phyloP scores from a whole-genome alignment of 495 filamentous ascomycete species.

The Neurospora tetraspora region DNA sequence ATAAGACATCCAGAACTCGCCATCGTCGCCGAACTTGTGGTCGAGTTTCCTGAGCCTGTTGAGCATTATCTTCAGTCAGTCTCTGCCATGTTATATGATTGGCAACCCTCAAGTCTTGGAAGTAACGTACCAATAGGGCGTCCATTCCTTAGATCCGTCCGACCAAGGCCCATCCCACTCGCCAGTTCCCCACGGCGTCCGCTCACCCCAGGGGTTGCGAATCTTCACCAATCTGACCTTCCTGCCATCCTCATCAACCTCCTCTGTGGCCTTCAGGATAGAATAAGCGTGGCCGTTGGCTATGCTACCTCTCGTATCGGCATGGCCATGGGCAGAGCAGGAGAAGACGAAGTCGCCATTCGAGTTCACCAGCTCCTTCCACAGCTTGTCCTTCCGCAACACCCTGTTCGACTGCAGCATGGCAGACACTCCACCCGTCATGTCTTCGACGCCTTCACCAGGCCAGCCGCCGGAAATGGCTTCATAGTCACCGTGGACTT shows the following conservation, averaged over 20 bases:
- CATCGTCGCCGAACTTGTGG: conserved; percentile 69
- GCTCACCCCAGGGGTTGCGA: conserved; percentile 59
- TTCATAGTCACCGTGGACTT: conserved; percentile 51
- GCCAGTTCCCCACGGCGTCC: conserved; percentile 22
- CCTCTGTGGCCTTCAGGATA: conserved; percentile 58
- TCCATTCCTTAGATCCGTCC: conserved; percentile 65
- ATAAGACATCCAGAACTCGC: conserved; percentile 38
- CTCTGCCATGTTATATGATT: not conserved
- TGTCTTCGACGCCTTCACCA: conserved; percentile 68
- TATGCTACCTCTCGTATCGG: conserved; percentile 46
- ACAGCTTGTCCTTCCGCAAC: conserved; percentile 62
- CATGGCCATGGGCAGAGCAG: conserved; percentile 8
- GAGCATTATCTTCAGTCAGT: not conserved
- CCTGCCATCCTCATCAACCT: conserved; percentile 43
- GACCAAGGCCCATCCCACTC: conserved; percentile 66
- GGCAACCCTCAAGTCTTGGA: not conserved
- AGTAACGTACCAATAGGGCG: conserved; percentile 43
- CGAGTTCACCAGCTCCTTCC: conserved; percentile 55
- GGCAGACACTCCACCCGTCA: conserved; percentile 63
- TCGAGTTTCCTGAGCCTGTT: conserved; percentile 50
- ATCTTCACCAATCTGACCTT: conserved; percentile 48
- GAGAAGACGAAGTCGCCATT: conserved; percentile 22
- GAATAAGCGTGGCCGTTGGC: conserved; percentile 65
- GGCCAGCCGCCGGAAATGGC: conserved; percentile 66
- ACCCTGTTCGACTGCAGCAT: conserved; percentile 45